Evolutionary conservation across 345 rosid species (phyloP).

Genomic region (Brassica cretica): DNA sequence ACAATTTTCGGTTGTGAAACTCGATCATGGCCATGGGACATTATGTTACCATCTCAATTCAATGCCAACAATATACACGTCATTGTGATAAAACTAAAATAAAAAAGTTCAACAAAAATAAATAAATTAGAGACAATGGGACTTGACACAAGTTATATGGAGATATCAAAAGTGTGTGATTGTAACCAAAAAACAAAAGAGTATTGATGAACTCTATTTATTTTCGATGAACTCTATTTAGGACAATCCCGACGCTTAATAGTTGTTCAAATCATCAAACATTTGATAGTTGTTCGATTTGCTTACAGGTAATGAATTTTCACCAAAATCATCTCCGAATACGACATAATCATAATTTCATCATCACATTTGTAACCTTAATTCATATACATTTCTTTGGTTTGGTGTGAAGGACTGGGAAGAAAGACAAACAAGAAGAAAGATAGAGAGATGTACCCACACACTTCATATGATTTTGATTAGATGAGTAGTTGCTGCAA

Average conservation of each 20-base stretch:
- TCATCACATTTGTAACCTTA: neutral
- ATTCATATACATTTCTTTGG: no score
- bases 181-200: conserved; percentile 47
- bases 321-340: neutral
- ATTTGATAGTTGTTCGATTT: conserved; percentile 53
- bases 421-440: conserved; percentile 53
- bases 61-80: neutral
- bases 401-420: neutral
- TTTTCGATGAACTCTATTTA: conserved; percentile 28
- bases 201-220: conserved; percentile 26
- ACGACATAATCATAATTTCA: neutral
- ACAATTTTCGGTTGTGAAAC: neutral
- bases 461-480: conserved; percentile 60
- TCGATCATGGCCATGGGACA: neutral
- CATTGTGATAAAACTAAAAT: no score
- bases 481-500: conserved; percentile 66
- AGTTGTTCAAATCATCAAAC: conserved; percentile 18
- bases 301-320: conserved; percentile 57
- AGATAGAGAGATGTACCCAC: conserved; percentile 64
- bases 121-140: conserved; percentile 45
- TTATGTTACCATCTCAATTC: neutral
- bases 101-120: neutral
- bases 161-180: conserved; percentile 47
- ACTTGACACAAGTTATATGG: conserved; percentile 51
- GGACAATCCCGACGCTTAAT: conserved; percentile 45